Evolutionary conservation across 176 grass and related monocot genomes (phyloP).

Genomic region (Puya raimondii): DNA sequence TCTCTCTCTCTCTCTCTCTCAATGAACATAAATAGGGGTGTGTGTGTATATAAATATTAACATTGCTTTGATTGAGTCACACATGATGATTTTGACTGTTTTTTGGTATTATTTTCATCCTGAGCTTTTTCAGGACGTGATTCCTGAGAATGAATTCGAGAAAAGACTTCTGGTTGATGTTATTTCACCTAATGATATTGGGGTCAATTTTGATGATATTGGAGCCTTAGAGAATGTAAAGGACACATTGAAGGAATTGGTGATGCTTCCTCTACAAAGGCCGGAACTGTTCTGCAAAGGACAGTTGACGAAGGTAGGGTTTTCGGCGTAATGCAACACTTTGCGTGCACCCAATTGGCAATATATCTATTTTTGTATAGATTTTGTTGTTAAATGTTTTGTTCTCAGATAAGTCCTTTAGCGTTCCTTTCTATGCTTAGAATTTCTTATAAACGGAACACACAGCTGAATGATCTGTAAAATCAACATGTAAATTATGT

Average conservation of each 20-base stretch:
- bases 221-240: slow-evolving; percentile 28
- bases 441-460: too few relatives aligned
- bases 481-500: too few relatives aligned
- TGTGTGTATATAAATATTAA: too few relatives aligned
- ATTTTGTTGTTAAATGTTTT: not conserved
- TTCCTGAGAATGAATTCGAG: slow-evolving; percentile 37
- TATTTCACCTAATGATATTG: slow-evolving; percentile 22
- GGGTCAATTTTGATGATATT: slow-evolving; percentile 29
- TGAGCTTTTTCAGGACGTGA: slow-evolving; percentile 55
- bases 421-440: too few relatives aligned
- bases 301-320: slow-evolving; percentile 83
- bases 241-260: slow-evolving; percentile 22
- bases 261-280: slow-evolving; percentile 24
- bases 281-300: slow-evolving; percentile 57
- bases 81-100: not conserved
- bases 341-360: too few relatives aligned
- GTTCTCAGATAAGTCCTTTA: too few relatives aligned
- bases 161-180: slow-evolving; percentile 23
- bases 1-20: not conserved
- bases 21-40: too few relatives aligned
- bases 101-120: not conserved
- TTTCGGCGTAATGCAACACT: not conserved
- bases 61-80: too few relatives aligned
- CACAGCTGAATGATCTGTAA: too few relatives aligned
- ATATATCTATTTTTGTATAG: not conserved